Evolutionary conservation across 2,329 filamentous ascomycete genomes (phyloP).

Genomic region (Helminthosporium solani): DNA sequence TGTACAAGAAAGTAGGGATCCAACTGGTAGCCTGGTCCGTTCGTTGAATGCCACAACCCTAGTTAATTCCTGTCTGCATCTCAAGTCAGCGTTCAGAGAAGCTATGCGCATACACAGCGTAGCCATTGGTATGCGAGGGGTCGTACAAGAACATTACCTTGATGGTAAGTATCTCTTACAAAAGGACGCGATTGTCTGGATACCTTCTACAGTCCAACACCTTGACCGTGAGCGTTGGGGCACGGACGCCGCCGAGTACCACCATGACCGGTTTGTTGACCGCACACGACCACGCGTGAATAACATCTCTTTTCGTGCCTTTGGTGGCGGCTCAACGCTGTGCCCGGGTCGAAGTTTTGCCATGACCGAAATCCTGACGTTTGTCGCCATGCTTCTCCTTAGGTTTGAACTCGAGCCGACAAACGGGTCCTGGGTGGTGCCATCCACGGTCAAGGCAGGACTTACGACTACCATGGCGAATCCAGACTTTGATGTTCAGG

Average conservation of each 20-base stretch:
- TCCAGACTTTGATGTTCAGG: conserved; percentile 16
- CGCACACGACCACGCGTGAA: conserved; percentile 2
- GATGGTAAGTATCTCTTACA: conserved; percentile 31
- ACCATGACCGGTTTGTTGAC: conserved; percentile 30
- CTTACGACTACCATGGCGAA: conserved; percentile 8
- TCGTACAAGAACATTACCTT: conserved; percentile 34
- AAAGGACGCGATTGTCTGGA: conserved; percentile 29
- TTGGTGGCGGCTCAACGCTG: conserved; percentile 31
- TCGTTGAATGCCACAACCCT: conserved; percentile 16
- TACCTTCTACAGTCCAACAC: conserved; percentile 30
- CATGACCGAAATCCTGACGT: conserved; percentile 26
- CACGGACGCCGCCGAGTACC: conserved; percentile 25
- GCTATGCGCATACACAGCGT: conserved; percentile 37
- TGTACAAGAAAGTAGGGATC: neutral
- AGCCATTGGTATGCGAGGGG: conserved; percentile 33
- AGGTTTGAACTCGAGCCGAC: conserved; percentile 27
- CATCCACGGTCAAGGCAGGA: conserved; percentile 11
- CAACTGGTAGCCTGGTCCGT: neutral
- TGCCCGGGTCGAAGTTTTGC: conserved; percentile 41
- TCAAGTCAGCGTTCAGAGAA: conserved; percentile 45
- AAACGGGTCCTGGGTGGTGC: conserved; percentile 13
- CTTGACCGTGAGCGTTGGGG: conserved; percentile 30
- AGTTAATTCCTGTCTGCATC: conserved; percentile 35
- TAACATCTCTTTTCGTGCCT: conserved; percentile 24
- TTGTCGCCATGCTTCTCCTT: conserved; percentile 28